Evolutionary conservation across 2,329 filamentous ascomycete genomes (phyloP), one percentile per base, ranked within the genome.

Genomic region (Teratosphaeria destructans): DNA sequence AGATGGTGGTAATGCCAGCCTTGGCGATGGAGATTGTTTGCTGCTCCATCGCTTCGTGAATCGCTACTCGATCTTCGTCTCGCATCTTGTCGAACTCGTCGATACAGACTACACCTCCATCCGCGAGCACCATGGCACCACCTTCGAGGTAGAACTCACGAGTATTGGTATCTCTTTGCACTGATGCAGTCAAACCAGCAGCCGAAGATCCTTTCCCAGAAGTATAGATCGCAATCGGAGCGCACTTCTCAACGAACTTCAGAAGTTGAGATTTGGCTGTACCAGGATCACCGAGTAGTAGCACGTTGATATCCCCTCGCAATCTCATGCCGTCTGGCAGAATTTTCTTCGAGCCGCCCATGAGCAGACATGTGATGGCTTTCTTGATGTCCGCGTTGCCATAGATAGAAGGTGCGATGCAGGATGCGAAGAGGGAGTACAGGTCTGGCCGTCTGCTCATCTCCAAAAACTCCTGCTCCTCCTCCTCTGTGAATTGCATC

Each of bases 61-160:
- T 99, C 1, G 94, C 94, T 6, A 97, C 94, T 67, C 94, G 84
- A 69, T 99, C 94, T 74, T 99, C 94, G 72, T 99, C 94, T 63
- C 94, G 84, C 94, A 99, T 99, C 80, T 99, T 99, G 78, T 99
- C 94, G 71, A 99, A 99, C 76, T 99, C 94, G 71, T 99, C 94
- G 67, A 99, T 99, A 75, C 94, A 97, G 10, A 97, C 94, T 0
- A 97, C 93, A 68, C 94, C 94, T 2, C 92, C 92, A 66, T 99
- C 94, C 3, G 94, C 94, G 19, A 99, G 84, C 3, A 99, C 94
- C 94, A 99, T 97, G 35, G 94, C 94, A 75, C 94, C 94, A 54
- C 94, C 94, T 79, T 99, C 94, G 0, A 99, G 85, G 70, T 97
- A 99, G 74, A 99, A 99, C 73, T 99, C 94, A 57, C 94, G 84